Evolutionary conservation across 352 stramenopile species (phyloP), one percentile per base, ranked within the genome.

Genomic region (Phytophthora chlamydospora): DNA sequence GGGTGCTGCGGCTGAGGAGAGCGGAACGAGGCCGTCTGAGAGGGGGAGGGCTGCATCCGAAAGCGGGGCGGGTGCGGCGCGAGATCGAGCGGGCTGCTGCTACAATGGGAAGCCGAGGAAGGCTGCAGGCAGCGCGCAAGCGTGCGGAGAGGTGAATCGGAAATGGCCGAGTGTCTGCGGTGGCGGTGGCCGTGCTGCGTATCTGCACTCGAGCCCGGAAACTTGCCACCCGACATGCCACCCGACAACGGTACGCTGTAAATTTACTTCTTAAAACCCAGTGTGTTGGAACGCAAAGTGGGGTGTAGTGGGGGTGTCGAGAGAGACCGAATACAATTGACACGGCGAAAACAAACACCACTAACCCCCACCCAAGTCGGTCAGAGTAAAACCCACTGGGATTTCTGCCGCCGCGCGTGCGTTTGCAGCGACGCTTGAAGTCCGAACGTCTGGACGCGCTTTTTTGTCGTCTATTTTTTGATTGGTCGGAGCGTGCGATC

Each of bases 401-500:
- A 24, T 56, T 51, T 29, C 46, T 36, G 17, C 44, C 36, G 17
- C n/a, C n/a, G 38, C 34, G 46, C 57, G 57, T 65, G 57, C 14
- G 32, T 14, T 17, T 63, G 55, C 45, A 57, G 39, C 55, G 41
- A 24, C 45, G 48, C 42, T 63, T 63, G 56, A 63, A 63, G 55
- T 47, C 47, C 57, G 39, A 24, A 24, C 21, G 21, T 24, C 21
- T 24, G 21, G 21, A 24, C 21, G 21, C 21, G 34, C 56, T 65
- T 65, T 65, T 65, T 59, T 65, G 57, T 44, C 19, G 48, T 44
- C 58, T 53, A 17, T 29, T 31, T 44, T 54, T 60, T 60, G 33
- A 66, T 66, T 66, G 58, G 58, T 24, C 41, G 29, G 40, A 31
- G n/a, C 14, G 16, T 1, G 41, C 27, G 17, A 44, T 45, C 38